Base-by-base conservation (phyloP, 2,329 filamentous ascomycete species). In the Colletotrichum sp. region DNA sequence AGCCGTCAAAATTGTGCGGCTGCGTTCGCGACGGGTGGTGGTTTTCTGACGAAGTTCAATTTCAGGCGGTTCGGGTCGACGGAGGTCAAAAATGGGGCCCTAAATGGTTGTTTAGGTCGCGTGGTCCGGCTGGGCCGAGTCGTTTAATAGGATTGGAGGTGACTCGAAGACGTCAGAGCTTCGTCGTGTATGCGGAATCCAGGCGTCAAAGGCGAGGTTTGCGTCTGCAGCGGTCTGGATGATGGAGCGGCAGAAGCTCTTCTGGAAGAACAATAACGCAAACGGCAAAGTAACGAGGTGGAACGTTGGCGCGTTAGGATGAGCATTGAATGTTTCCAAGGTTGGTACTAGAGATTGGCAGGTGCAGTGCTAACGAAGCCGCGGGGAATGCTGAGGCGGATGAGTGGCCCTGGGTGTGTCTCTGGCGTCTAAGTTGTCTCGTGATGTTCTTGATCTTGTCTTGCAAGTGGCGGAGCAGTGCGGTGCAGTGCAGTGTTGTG, bases 311-410 rank as follows among this genome's bases (percentile, higher is more conserved):
- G 73, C 75, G 71, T 74, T 76, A 72, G 70, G 75, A 75, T 75
- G 75, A 75, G 75, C 75, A 76, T 76, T 71, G 75, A 71, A 76
- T 75, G 75, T 75, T 76, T 76, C 62, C 75, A 62, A 73, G 59
- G 21, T 28, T 32, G 62, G 49, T 24, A 65, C 57, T 64, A 68
- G 24, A 60, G 21, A 28, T 39, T 26, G 62, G 16, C 36, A 24
- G 26, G 60, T 67, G 59, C 36, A 44, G 55, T 39, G 39, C 34
- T 75, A 30, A 59, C 21, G 32, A 63, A 49, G 55, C 68, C 68
- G 52, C 62, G 32, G 28, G 32, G 68, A 75, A 73, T 73, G 73
- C n/a, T 62, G 59, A 16, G 28, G 68, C 64, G 73, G 69, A 66
- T 66, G 62, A 55, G 70, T 68, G 39, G 44, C 69, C 44, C n/a